Percentiles rank a stretch among this genome's conserved stretches.
phyloP scores from a whole-genome alignment of 345 rosid species.

The Schrenkiella parvula region DNA sequence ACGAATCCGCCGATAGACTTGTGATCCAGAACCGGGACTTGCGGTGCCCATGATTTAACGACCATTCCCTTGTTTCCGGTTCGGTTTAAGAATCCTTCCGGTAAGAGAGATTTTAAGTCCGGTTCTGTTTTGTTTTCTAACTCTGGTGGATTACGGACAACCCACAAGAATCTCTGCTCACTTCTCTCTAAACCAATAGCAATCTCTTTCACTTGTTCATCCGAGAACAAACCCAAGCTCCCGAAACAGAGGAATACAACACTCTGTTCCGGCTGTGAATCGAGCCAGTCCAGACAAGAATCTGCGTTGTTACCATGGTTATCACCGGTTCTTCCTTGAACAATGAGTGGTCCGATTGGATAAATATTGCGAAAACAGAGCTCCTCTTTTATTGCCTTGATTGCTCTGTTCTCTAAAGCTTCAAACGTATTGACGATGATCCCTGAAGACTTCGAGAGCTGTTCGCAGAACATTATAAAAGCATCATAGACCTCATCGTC shows the following conservation, averaged over 20 bases:
- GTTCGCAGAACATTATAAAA: neutral
- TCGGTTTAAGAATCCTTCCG: constrained; percentile 42
- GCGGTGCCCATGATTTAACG: constrained; percentile 58
- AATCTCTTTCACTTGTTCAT: constrained; percentile 37
- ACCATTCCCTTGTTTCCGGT: constrained; percentile 40
- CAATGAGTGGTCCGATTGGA: constrained; percentile 52
- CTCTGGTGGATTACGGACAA: constrained; percentile 40
- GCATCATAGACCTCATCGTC: constrained; percentile 24
- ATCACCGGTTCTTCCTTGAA: neutral
- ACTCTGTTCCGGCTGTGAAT: constrained; percentile 40
- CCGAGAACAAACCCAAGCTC: constrained; percentile 46
- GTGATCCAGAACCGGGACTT: constrained; percentile 46
- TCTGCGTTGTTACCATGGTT: neutral
- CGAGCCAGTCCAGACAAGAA: constrained; percentile 41
- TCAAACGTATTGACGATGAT: constrained; percentile 54
- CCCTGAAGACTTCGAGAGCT: constrained; percentile 35
- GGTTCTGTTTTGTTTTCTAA: constrained; percentile 13
- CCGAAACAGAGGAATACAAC: constrained; percentile 58
- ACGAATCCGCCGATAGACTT: constrained; percentile 52
- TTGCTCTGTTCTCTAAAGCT: constrained; percentile 39
- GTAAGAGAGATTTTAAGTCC: constrained; percentile 34
- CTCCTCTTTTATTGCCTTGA: constrained; percentile 41
- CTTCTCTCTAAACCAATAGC: constrained; percentile 50
- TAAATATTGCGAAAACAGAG: constrained; percentile 36
- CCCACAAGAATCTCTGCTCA: constrained; percentile 49